Base-by-base conservation (phyloP, 768 basidiomycete species). In the Daedaleopsis sinensis region DNA sequence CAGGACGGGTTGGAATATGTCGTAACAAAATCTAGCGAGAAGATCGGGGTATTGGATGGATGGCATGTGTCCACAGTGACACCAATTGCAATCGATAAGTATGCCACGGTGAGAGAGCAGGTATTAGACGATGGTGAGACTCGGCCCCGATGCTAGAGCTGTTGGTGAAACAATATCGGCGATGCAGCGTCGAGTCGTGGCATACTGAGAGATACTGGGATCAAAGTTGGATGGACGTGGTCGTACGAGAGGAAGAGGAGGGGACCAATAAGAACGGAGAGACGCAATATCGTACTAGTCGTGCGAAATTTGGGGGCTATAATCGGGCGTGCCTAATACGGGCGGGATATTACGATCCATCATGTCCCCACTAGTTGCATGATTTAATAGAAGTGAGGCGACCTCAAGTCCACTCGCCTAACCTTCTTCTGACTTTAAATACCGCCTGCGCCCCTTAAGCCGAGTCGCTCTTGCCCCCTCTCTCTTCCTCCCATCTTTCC, bases 371-470 rank as follows among this genome's bases (percentile, higher is more conserved):
- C n/a, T n/a, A 71, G 65, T 64, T 65, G 37, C 52, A 68, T 62
- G 27, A 65, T 68, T 67, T 59, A 37, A 37, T 23, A 38, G 59
- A 65, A 64, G 68, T 72, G 71, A 70, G 71, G 68, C 69, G 69
- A 69, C 66, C 59, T 35, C 27, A 11, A 50, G 16, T 15, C 27
- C 18, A 54, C 52, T 62, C 65, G 63, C 65, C 65, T 61, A 62
- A 52, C 54, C 56, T 57, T 58, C 54, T 50, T 44, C 51, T 48
- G 53, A 23, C 43, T 47, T 55, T 68, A 70, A 67, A 70, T 67
- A 68, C 68, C 57, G 50, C 60, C 39, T 50, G 35, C 49, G 21
- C 49, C 58, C 42, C 52, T 43, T 9, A 5, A 27, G 10, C 9
- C 12, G 46, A 64, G 50, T 57, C 51, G 55, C 39, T 52, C 54